Base-by-base conservation (phyloP, 139 green algal genomes). In the Chlamydomonas sp. region DNA sequence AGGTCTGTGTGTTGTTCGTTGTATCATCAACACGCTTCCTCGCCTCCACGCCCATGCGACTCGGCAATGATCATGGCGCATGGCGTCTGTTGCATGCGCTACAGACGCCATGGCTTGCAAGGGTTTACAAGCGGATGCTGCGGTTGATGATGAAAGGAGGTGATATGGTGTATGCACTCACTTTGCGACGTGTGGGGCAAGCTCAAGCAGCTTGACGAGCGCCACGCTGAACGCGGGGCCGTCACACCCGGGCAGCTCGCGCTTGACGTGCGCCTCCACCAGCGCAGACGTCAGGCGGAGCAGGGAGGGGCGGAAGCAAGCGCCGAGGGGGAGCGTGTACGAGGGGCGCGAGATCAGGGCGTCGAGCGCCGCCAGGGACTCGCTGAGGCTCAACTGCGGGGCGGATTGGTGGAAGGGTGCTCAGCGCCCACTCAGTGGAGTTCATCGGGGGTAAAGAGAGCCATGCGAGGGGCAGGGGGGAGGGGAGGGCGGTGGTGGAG, bases 121-220 rank as follows among this genome's bases (percentile, higher is more conserved):
- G n/a, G 13, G 13, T 29, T 62, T 20, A 20, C 16, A 29, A n/a
- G 54, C 22, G 22, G 22, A n/a, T 20, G 5, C 54, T 62, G 24
- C 54, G 24, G 22, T n/a, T 29, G 43, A n/a, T 54, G 43, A 54
- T n/a, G 16, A 10, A 54, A 54, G 13, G 16, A 54, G 13, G 16
- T 54, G 16, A 54, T 16, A 54, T 54, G 10, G 43, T 54, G 13
- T 54, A 22, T 8, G 39, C 10, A 5, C 71, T 60, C 26, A 82
- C 84, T 75, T 79, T 35, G 75, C 43, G 1, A 76, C 47, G 43
- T 89, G 79, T 8, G 84, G 79, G 1, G 74, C 79, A 36, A 89
- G 48, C 49, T 83, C 72, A 30, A 86, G 61, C 13, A 80, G n/a
- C 0, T 39, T 48, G 1, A 81, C 43, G 16, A 86, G 72, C 0